Evolutionary conservation across 768 basidiomycete genomes (phyloP).

Genomic region (Roridomyces roridus): DNA sequence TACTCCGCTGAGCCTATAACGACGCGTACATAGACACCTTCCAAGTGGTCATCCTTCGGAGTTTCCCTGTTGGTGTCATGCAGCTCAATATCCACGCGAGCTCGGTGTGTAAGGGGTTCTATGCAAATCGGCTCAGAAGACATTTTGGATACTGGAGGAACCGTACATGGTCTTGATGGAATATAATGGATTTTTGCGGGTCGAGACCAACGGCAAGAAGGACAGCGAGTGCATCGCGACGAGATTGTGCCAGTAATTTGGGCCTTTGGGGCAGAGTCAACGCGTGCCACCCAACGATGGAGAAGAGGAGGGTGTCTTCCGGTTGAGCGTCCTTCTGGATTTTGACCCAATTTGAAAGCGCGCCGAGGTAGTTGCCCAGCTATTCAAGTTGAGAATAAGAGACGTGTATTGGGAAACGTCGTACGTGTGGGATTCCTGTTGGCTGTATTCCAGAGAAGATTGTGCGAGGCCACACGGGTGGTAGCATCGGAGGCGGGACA

Average conservation of each 20-base stretch:
- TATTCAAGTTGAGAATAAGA: constrained; percentile 36
- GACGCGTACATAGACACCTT: constrained; percentile 60
- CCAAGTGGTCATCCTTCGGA: constrained; percentile 96
- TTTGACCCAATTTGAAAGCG: constrained; percentile 86
- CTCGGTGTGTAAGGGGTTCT: constrained; percentile 88
- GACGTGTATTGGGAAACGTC: background rate
- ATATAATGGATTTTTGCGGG: constrained; percentile 73
- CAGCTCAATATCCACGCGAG: constrained; percentile 91
- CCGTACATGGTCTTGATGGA: constrained; percentile 89
- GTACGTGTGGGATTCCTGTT: constrained; percentile 87
- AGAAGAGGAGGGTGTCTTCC: constrained; percentile 75
- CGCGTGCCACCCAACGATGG: constrained; percentile 94
- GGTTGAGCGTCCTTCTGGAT: constrained; percentile 70
- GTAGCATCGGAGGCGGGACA: background rate
- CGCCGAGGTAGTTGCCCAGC: constrained; percentile 95
- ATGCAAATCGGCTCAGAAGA: background rate
- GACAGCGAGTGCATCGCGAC: constrained; percentile 80
- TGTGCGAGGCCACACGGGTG: constrained; percentile 41
- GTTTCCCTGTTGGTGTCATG: constrained; percentile 79
- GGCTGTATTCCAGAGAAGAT: constrained; percentile 95
- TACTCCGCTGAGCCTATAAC: background rate
- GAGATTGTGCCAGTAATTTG: constrained; percentile 58
- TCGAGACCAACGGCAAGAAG: constrained; percentile 88
- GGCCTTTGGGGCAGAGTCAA: constrained; percentile 92
- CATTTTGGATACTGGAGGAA: background rate